Conservation (phyloP, 768 basidiomycete species). For the Fistulinella prunicolor region DNA sequence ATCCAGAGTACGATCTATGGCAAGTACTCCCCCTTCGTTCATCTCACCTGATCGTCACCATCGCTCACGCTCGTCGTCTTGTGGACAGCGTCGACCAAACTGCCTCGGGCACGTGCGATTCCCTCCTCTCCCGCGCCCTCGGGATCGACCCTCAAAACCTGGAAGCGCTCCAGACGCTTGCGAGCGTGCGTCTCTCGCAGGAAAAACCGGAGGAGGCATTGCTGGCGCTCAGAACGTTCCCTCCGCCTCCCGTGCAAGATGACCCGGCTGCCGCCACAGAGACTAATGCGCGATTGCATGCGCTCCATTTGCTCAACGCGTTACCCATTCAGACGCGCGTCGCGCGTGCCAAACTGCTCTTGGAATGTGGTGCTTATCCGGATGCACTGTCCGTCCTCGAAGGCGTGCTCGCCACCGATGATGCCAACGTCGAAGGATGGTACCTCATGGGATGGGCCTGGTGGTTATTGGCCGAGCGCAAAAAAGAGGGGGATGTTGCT, state of each 20-base stretch:
- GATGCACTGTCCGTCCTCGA: slow-evolving; percentile 75
- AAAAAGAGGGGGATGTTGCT: slow-evolving; percentile 52
- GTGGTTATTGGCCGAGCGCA: slow-evolving; percentile 76
- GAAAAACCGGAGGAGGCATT: slow-evolving; percentile 77
- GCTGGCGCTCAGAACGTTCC: slow-evolving; percentile 32
- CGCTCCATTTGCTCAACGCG: slow-evolving; percentile 29
- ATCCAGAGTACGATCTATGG: slow-evolving; percentile 86
- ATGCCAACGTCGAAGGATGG: slow-evolving; percentile 88
- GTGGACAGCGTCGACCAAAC: slow-evolving; percentile 75
- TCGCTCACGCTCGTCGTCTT: not conserved
- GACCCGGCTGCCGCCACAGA: not conserved
- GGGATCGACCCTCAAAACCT: slow-evolving; percentile 69
- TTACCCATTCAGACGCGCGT: slow-evolving; percentile 69
- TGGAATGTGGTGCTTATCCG: slow-evolving; percentile 70
- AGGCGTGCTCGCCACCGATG: slow-evolving; percentile 76
- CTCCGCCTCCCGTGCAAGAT: slow-evolving; percentile 8
- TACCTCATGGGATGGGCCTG: slow-evolving; percentile 95
- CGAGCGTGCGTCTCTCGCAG: slow-evolving; percentile 88
- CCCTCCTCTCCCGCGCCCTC: slow-evolving; percentile 69
- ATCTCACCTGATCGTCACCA: no score
- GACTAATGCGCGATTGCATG: slow-evolving; percentile 30
- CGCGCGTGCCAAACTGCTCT: slow-evolving; percentile 72
- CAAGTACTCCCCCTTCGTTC: slow-evolving; percentile 33
- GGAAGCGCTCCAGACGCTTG: slow-evolving; percentile 77
- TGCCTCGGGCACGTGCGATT: slow-evolving; percentile 80